Evolutionary conservation across 139 green algal genomes (phyloP).

Genomic region (Micractinium conductrix): DNA sequence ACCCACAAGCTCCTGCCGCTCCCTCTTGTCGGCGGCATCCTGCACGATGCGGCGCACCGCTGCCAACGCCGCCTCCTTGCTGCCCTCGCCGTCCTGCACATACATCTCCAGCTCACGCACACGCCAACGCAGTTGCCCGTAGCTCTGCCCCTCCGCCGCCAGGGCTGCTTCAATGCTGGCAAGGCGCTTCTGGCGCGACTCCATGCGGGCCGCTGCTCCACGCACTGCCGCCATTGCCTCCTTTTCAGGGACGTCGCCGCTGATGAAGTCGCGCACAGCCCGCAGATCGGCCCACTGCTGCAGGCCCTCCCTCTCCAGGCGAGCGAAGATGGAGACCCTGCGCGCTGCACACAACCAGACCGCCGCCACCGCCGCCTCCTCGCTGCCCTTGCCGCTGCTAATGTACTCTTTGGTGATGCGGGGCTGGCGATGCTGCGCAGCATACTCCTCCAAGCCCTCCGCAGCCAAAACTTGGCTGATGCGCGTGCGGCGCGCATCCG

Average conservation of each 20-base stretch:
- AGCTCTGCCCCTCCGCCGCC: not conserved
- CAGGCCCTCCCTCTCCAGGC: no score
- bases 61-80: no score
- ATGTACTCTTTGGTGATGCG: no score
- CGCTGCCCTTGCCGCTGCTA: no score
- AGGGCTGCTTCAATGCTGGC: not conserved
- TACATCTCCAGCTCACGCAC: not conserved
- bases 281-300: no score
- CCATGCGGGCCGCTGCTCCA: not conserved
- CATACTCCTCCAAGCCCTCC: slow-evolving; percentile 4
- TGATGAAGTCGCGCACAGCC: not conserved
- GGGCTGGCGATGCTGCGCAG: no score
- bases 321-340: no score
- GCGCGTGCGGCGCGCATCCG: not conserved
- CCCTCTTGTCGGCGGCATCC: not conserved
- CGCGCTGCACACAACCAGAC: no score
- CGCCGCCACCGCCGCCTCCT: no score
- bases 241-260: not conserved
- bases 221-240: not conserved
- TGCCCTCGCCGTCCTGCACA: no score
- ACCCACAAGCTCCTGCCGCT: no score
- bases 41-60: not conserved
- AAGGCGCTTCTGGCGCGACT: no score
- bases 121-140: not conserved
- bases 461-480: not conserved